Conservation (phyloP, 148 eudicot genomes). For the Suaeda aralocaspica region DNA sequence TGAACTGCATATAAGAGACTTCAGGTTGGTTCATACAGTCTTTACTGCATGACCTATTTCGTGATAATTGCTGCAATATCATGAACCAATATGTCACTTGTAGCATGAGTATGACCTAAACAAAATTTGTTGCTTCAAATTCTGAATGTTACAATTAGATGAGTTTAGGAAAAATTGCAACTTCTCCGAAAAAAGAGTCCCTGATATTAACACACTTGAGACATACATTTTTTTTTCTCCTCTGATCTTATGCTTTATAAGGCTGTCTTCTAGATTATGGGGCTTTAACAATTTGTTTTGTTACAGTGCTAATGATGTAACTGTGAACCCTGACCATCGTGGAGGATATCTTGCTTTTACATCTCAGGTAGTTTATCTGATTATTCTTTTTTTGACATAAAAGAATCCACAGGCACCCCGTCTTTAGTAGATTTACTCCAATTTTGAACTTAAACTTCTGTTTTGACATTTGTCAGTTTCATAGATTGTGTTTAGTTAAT, state of each 20-base stretch:
- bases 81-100: neutral
- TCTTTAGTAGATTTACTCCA: neutral
- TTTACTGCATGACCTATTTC: neutral
- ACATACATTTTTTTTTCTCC: neutral
- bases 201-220: neutral
- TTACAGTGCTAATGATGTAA: constrained; percentile 65
- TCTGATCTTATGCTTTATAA: neutral
- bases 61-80: neutral
- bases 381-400: neutral
- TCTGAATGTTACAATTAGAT: neutral
- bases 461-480: neutral
- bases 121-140: neutral
- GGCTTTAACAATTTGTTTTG: constrained; percentile 11
- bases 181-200: neutral
- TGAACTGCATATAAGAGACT: constrained; percentile 95
- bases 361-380: constrained; percentile 46
- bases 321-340: constrained; percentile 58
- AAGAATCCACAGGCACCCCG: neutral
- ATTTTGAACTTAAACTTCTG: neutral
- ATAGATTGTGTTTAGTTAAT: neutral
- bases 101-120: neutral
- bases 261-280: neutral
- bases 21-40: constrained; percentile 49
- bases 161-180: neutral
- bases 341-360: constrained; percentile 94